Conservation (phyloP, 1,139 yeast species). For the Taphrina sp. region DNA sequence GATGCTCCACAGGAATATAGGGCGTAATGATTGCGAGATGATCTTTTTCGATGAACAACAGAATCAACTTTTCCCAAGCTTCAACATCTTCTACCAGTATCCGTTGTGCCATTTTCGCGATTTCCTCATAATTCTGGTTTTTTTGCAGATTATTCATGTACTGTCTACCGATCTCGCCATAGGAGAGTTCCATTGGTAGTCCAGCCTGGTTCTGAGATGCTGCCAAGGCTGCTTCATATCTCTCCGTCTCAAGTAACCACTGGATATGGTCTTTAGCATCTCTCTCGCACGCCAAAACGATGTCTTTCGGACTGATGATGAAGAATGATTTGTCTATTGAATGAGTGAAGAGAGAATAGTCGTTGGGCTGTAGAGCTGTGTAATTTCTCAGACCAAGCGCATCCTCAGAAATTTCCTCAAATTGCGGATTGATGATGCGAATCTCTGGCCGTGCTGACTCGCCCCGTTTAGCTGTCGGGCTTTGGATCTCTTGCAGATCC, state of each 20-base stretch:
- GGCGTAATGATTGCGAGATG: slow-evolving; percentile 54
- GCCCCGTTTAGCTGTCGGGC: slow-evolving; percentile 34
- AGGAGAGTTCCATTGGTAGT: slow-evolving; percentile 52
- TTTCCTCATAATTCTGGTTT: slow-evolving; percentile 56
- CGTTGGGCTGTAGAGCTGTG: slow-evolving; percentile 70
- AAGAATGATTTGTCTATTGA: slow-evolving; percentile 52
- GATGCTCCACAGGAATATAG: slow-evolving; percentile 48
- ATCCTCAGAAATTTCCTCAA: slow-evolving; percentile 79
- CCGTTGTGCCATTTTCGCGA: slow-evolving; percentile 52
- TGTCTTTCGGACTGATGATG: slow-evolving; percentile 77
- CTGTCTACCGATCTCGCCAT: slow-evolving; percentile 53
- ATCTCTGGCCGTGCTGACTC: slow-evolving; percentile 59
- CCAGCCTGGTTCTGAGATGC: slow-evolving; percentile 60
- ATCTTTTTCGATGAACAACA: slow-evolving; percentile 53
- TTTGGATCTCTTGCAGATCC: slow-evolving; percentile 36
- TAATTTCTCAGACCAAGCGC: slow-evolving; percentile 66
- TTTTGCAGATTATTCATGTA: slow-evolving; percentile 60
- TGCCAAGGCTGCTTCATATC: slow-evolving; percentile 71
- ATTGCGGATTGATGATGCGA: slow-evolving; percentile 60
- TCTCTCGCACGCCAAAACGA: slow-evolving; percentile 69
- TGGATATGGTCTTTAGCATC: slow-evolving; percentile 64
- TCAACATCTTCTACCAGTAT: slow-evolving; percentile 45
- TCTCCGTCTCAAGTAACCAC: slow-evolving; percentile 64
- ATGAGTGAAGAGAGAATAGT: slow-evolving; percentile 57
- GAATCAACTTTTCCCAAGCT: slow-evolving; percentile 70